Conservation (phyloP, 2,329 filamentous ascomycete species). For the Plectosphaerella plurivora region DNA sequence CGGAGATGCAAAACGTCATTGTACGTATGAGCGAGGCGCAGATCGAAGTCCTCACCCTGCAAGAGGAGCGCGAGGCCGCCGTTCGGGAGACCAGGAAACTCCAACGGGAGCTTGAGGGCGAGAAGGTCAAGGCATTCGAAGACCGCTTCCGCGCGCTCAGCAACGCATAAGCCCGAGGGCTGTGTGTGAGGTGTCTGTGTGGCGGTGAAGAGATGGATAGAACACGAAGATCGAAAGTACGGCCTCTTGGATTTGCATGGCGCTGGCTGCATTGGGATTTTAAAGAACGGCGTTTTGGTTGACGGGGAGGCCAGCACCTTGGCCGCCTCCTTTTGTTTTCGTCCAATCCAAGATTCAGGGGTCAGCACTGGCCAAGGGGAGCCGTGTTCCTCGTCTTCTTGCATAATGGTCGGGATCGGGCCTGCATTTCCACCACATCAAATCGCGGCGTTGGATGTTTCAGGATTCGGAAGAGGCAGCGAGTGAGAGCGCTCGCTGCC, state of each 20-base stretch:
- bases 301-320: neutral
- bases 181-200: neutral
- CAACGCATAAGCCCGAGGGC: slow-evolving; percentile 6
- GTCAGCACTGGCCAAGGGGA: neutral
- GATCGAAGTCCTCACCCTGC: slow-evolving; percentile 77
- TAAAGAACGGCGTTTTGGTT: neutral
- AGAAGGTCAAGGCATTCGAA: slow-evolving; percentile 51
- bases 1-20: slow-evolving; percentile 79
- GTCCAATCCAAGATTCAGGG: neutral
- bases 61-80: slow-evolving; percentile 70
- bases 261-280: neutral
- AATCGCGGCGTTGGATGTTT: slow-evolving; percentile 1
- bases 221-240: neutral
- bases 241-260: neutral
- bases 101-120: slow-evolving; percentile 60
- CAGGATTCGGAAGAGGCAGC: neutral
- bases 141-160: slow-evolving; percentile 29
- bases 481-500: neutral
- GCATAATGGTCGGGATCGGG: neutral
- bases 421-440: neutral
- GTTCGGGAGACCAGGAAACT: slow-evolving; percentile 66
- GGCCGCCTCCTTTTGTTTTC: neutral
- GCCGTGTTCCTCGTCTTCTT: neutral
- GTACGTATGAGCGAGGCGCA: slow-evolving; percentile 75
- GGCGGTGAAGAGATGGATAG: neutral